These are phyloP conservation scores for Colletotrichum kahawae DNA, from an alignment of 2,329 filamentous ascomycete species.

Conservation along the genomic window DNA sequence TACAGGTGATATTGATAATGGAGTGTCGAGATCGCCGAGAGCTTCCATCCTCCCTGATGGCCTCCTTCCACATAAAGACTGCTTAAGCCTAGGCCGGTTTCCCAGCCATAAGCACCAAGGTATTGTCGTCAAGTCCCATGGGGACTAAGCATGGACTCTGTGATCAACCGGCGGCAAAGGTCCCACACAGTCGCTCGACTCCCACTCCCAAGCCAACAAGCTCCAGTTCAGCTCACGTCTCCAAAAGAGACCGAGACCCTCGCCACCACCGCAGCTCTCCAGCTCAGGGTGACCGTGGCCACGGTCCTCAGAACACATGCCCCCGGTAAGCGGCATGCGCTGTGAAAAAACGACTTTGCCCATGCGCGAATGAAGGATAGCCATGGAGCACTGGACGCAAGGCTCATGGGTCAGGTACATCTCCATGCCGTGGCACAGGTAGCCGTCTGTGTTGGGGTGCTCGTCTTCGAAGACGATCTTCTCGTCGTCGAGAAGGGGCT, in stretches of 20 bases:
- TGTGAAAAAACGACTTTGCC: slow-evolving; percentile 81
- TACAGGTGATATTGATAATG: slow-evolving; percentile 3
- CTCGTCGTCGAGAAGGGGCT: slow-evolving; percentile 72
- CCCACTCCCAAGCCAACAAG: slow-evolving; percentile 80
- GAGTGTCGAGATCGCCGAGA: not conserved
- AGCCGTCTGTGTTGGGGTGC: slow-evolving; percentile 76
- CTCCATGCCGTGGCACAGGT: slow-evolving; percentile 92
- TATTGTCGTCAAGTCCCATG: slow-evolving; percentile 26
- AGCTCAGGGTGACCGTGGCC: slow-evolving; percentile 48
- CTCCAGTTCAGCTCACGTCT: slow-evolving; percentile 86
- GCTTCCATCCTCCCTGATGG: not conserved
- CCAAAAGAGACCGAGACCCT: slow-evolving; percentile 73
- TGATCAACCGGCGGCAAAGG: slow-evolving; percentile 45
- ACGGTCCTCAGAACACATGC: slow-evolving; percentile 78
- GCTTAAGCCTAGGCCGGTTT: slow-evolving; percentile 16
- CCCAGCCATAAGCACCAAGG: slow-evolving; percentile 16
- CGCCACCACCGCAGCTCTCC: slow-evolving; percentile 50
- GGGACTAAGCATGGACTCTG: slow-evolving; percentile 50
- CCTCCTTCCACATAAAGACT: slow-evolving; percentile 15
- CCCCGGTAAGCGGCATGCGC: slow-evolving; percentile 81
- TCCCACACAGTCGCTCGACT: slow-evolving; percentile 47
- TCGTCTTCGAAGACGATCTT: slow-evolving; percentile 65
- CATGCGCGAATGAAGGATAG: slow-evolving; percentile 91
- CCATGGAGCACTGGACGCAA: slow-evolving; percentile 97
- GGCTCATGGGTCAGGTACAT: slow-evolving; percentile 96